Evolutionary conservation across 768 basidiomycete genomes (phyloP), one percentile per base, ranked within the genome.

Genomic region (Trametes coccinea): DNA sequence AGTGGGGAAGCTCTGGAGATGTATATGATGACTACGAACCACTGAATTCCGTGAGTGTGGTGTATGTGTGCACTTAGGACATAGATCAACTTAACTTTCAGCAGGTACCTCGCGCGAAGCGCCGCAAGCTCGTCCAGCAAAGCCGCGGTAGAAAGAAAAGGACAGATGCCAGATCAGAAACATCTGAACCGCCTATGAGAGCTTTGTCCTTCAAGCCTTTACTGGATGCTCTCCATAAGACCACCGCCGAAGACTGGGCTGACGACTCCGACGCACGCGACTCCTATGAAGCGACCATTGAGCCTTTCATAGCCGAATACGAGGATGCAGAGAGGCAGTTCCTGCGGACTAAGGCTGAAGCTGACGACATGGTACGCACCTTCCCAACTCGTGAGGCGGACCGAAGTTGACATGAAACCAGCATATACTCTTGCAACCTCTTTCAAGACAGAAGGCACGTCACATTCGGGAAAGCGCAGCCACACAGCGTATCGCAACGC

Each of bases 241-340:
- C 47, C 7, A 30, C 47, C 4, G 11, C 54, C 5, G 8, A 52
- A 11, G 56, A 58, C 8, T 58, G 47, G 53, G 11, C 30, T 3
- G 46, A 44, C 33, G 51, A 53, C 22, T 13, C 0, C 44, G 66
- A 58, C 55, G 54, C 50, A 2, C 49, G 48, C 40, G 63, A 59
- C 37, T 62, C 74, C 5, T 78, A 80, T 60, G 79, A 80, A 41
- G 55, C 67, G 11, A 62, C 68, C 30, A 74, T 79, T 45, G 71
- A 73, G 27, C 53, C 56, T 5, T 45, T 76, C 5, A 68, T 79
- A 17, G 70, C 74, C 16, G 75, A 81, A 51, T 75, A 69, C 27
- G 57, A 76, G 31, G 71, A 71, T 45, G 71, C 70, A 13, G 72
- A 77, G 58, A 62, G 67, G 11, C 56, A 31, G n/a, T 56, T 68